Base-by-base conservation (phyloP, 2,329 filamentous ascomycete species). In the Colletotrichum karsti region DNA sequence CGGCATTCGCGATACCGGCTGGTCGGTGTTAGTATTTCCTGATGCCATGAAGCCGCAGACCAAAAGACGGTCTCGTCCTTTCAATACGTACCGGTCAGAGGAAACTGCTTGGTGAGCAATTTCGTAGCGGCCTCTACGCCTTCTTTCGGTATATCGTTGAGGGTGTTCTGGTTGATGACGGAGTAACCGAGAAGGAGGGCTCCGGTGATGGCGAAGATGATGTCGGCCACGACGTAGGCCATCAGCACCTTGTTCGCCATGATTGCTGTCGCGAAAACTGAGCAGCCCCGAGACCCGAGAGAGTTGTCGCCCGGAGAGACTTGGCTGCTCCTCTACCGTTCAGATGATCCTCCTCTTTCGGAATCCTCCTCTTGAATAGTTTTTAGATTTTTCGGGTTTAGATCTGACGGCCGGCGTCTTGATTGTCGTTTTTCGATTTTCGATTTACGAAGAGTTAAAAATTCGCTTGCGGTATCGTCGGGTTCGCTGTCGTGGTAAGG, bases 1-100 rank as follows among this genome's bases (percentile, higher is more conserved):
- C 84, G 69, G 90, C 88, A 78, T 95, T 95, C 75, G 86, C 90
- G 70, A 95, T 89, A 67, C 90, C 91, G 58, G 90, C 92, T 87
- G 70, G 62, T 50, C 15, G n/a, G n/a, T 5, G 56, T 72, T 60
- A 70, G 62, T 46, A 35, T 15, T n/a, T 15, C 56, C 41, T 33
- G 24, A 26, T 12, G 9, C 35, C 18, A 33, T 13, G 44, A 30
- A 3, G 4, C 44, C 44, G 10, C n/a, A 28, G 4, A 28, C 15
- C 7, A 28, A n/a, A 26, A 12, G n/a, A 13, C 37, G 13, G 12
- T 10, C 28, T 9, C 9, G 24, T 13, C 30, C 18, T 12, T 20
- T 7, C 13, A 24, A 8, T 57, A 20, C 80, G 65, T 66, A 82
- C 80, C 82, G 70, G 82, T 83, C 56, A 90, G 77, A 9, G 87